Conservation (phyloP, 2,329 filamentous ascomycete genomes). For the Phaeosphaeria sp. region DNA sequence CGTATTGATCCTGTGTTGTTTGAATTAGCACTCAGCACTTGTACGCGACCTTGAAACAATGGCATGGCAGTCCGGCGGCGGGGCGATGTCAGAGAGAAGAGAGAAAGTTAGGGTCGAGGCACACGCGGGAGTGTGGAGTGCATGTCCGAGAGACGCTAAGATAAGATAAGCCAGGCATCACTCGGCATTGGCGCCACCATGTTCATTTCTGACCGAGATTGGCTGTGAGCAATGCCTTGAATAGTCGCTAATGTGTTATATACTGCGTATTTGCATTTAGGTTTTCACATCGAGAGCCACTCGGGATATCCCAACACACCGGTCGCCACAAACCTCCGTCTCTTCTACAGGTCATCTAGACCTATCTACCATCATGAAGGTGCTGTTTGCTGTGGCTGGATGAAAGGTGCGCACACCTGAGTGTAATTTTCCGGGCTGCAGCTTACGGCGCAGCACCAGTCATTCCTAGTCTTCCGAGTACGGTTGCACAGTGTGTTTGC, state of each 20-base stretch:
- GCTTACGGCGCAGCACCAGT: not conserved
- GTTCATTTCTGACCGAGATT: constrained; percentile 20
- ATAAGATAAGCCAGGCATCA: constrained; percentile 14
- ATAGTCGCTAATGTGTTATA: not conserved
- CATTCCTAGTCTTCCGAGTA: not conserved
- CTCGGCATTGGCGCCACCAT: not conserved
- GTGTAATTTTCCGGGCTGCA: not conserved
- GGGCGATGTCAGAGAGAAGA: not conserved
- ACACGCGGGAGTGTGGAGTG: constrained; percentile 8
- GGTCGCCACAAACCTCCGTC: not conserved
- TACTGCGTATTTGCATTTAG: not conserved
- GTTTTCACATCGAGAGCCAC: not conserved
- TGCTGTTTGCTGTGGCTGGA: not conserved
- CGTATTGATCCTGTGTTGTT: not conserved
- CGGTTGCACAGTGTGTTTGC: not conserved
- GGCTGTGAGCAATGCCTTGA: not conserved
- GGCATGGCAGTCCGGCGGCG: constrained; percentile 18
- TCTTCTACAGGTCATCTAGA: not conserved
- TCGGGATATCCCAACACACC: not conserved
- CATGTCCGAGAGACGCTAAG: constrained; percentile 24
- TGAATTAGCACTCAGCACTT: constrained; percentile 15
- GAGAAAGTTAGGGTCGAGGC: not conserved
- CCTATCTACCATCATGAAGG: not conserved
- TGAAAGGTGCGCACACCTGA: not conserved
- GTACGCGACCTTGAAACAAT: constrained; percentile 22